These are phyloP conservation scores for Ceratocystis cubensis DNA, from an alignment of 2,329 filamentous ascomycete genomes.

Conservation along the genomic window DNA sequence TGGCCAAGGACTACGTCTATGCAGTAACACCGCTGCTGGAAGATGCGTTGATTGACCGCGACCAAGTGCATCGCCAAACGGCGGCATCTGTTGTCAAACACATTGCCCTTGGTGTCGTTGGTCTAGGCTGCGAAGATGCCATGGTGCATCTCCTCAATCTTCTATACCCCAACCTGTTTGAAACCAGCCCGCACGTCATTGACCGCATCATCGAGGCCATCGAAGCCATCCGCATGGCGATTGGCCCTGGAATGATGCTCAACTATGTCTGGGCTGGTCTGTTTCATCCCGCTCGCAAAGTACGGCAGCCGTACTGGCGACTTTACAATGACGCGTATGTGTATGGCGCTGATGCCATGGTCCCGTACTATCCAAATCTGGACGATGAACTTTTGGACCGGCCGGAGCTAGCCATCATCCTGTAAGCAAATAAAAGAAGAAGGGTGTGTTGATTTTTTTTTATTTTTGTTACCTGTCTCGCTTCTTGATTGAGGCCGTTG, in stretches of 20 bases:
- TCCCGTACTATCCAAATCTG: slow-evolving; percentile 86
- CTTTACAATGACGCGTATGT: slow-evolving; percentile 97
- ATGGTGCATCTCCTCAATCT: slow-evolving; percentile 97
- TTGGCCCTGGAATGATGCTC: slow-evolving; percentile 83
- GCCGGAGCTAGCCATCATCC: slow-evolving; percentile 69
- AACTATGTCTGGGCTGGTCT: slow-evolving; percentile 98
- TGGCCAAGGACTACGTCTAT: slow-evolving; percentile 99
- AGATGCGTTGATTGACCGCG: slow-evolving; percentile 91
- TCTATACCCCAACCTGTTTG: slow-evolving; percentile 91
- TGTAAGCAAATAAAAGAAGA: slow-evolving; percentile 38
- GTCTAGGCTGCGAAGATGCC: slow-evolving; percentile 91
- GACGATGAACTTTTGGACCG: slow-evolving; percentile 68
- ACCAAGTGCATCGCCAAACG: slow-evolving; percentile 95
- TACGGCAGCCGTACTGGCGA: slow-evolving; percentile 88
- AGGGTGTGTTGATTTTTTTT: slow-evolving; percentile 18
- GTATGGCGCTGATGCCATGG: slow-evolving; percentile 82
- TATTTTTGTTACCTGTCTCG: not conserved
- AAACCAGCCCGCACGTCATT: slow-evolving; percentile 96
- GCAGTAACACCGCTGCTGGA: slow-evolving; percentile 91
- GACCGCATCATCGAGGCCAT: slow-evolving; percentile 96
- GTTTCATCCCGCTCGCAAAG: slow-evolving; percentile 93
- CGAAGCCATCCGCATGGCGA: slow-evolving; percentile 84
- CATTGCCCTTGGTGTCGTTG: slow-evolving; percentile 92
- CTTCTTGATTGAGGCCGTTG: not conserved
- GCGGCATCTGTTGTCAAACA: slow-evolving; percentile 96